phyloP scores from a whole-genome alignment of 257 asterid species.

The Solanum tarijense region DNA sequence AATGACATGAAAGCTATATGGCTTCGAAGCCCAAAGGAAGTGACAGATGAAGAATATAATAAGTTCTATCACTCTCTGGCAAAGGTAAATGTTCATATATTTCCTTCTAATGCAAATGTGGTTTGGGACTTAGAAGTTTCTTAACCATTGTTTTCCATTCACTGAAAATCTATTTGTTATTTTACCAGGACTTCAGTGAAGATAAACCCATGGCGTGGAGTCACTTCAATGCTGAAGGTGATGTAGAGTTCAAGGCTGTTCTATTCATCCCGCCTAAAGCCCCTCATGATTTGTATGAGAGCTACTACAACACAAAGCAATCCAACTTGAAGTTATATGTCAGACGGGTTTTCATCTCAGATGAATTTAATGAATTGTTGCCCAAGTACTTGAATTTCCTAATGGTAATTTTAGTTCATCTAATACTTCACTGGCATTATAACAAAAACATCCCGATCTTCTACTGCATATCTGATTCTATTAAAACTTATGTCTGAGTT shows the following conservation, averaged over 20 bases:
- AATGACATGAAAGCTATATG: conserved; percentile 90
- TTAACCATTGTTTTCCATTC: neutral
- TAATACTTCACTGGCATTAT: neutral
- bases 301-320: conserved; percentile 70
- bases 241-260: conserved; percentile 88
- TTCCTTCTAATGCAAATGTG: neutral
- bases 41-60: conserved; percentile 76
- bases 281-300: conserved; percentile 84
- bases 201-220: conserved; percentile 89
- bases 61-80: conserved; percentile 81
- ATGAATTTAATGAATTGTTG: conserved; percentile 84
- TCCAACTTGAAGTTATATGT: conserved; percentile 80
- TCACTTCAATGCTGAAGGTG: conserved; percentile 94
- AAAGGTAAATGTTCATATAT: conserved; percentile 37
- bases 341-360: conserved; percentile 85
- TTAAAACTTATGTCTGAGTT: neutral
- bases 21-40: conserved; percentile 86
- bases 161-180: neutral
- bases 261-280: conserved; percentile 92
- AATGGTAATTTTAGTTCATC: conserved; percentile 35
- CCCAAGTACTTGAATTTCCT: conserved; percentile 90
- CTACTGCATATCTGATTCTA: neutral
- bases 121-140: neutral
- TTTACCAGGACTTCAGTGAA: conserved; percentile 61
- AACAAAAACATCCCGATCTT: neutral